Evolutionary conservation across 1,284 basidiomycete species (phyloP).

Genomic region (Tilletiopsis washingtonensis): DNA sequence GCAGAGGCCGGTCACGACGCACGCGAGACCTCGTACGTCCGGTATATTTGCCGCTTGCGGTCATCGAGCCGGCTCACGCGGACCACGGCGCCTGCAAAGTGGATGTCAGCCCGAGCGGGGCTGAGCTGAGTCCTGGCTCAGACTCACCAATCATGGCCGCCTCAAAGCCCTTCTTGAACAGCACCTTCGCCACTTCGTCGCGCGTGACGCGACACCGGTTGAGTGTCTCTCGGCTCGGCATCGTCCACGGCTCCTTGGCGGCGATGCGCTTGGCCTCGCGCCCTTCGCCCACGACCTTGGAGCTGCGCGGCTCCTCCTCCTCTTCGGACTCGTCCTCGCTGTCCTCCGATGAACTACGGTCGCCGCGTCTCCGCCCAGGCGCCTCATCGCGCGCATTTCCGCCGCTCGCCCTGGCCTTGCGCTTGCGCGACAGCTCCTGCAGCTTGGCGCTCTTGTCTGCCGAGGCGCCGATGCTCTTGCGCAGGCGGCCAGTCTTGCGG

Average conservation of each 20-base stretch:
- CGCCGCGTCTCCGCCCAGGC: slow-evolving; percentile 1
- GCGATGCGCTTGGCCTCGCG: slow-evolving; percentile 8
- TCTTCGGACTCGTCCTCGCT: slow-evolving; percentile 5
- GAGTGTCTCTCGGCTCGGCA: slow-evolving; percentile 56
- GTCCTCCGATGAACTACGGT: slow-evolving; percentile 34
- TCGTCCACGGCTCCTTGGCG: slow-evolving; percentile 50
- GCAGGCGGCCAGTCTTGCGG: background rate
- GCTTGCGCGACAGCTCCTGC: slow-evolving; percentile 25
- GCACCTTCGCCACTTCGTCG: background rate
- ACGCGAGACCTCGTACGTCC: background rate
- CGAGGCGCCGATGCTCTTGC: slow-evolving; percentile 12
- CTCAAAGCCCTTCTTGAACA: background rate
- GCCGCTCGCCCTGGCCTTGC: slow-evolving; percentile 23
- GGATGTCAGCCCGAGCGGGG: too few relatives aligned
- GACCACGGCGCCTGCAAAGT: background rate
- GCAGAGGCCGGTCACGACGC: background rate
- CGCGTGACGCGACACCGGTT: slow-evolving; percentile 22
- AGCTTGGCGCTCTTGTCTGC: slow-evolving; percentile 31
- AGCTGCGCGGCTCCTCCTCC: background rate
- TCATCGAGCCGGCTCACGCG: background rate
- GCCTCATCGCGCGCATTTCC: slow-evolving; percentile 15
- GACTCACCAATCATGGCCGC: background rate
- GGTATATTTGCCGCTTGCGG: background rate
- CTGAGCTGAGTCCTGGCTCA: background rate
- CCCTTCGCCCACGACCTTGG: slow-evolving; percentile 4